Base-by-base conservation (phyloP, 2,329 filamentous ascomycete genomes). In the Diaporthe nobilis region DNA sequence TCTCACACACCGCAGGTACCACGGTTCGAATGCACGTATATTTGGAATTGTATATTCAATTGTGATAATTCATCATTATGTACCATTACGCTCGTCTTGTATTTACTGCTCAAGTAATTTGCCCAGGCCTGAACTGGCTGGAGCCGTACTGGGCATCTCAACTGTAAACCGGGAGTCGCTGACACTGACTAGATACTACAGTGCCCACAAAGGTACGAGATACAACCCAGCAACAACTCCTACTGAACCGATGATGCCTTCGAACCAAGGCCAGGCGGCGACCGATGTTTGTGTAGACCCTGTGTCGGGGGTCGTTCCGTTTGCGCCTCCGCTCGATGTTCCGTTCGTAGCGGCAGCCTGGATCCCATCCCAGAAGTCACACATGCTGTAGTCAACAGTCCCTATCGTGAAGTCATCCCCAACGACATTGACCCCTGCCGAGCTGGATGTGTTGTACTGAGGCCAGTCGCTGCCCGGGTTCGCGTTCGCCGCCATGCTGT, bases 401-500 rank as follows among this genome's bases (percentile, higher is more conserved):
- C 51, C 70, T 9, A 47, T 20, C 17, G 31, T 58, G 25, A 73
- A 72, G 6, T 65, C 55, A 20, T 63, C 44, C 10, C 57, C 71
- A 4, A 60, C 70, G 6, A 75, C 44, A 22, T 75, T 75, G 74
- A 75, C 57, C 1, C 74, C 74, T 0, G 70, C 39, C 13, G 74
- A 75, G 53, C 47, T 55, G 53, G 31, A 51, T 7, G 42, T 31
- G 42, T 63, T 49, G 34, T 72, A 70, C 13, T 28, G 37, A 17
- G 75, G 68, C 76, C 76, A 76, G 49, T 58, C 63, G 12, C 76
- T 76, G 17, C 68, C 79, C 2, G 80, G 81, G 25, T 13, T 68
- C 17, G 78, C 80, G 13, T 67, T 63, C 55, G 74, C 71, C 6
- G 81, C 80, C 80, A 82, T 81, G 13, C 76, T 77, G 4, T 79